Evolutionary conservation across 2,329 filamentous ascomycete genomes (phyloP).

Genomic region (Helicocarpus griseus): DNA sequence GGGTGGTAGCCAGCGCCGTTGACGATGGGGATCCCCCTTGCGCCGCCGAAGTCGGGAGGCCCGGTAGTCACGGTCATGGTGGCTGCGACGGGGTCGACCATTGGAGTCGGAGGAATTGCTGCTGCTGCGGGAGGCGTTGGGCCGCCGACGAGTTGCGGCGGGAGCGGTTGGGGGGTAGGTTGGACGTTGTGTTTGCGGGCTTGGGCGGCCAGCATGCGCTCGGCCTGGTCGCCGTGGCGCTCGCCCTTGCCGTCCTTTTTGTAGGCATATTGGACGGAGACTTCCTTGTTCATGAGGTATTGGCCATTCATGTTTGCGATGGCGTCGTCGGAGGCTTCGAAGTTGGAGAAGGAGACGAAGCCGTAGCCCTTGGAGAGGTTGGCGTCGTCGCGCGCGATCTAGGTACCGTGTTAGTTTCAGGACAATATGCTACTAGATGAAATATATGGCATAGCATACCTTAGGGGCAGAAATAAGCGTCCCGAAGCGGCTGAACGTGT

Average conservation of each 20-base stretch:
- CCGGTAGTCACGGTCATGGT: conserved; percentile 18
- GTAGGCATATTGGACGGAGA: conserved; percentile 95
- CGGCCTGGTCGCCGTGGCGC: conserved; percentile 86
- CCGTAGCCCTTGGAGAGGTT: conserved; percentile 91
- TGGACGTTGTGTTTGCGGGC: conserved; percentile 91
- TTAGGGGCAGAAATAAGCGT: conserved; percentile 76
- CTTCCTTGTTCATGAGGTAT: conserved; percentile 93
- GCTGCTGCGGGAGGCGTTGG: too few species aligned
- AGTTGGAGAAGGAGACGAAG: conserved; percentile 86
- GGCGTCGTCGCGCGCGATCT: conserved; percentile 73
- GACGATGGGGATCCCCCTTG: conserved; percentile 31
- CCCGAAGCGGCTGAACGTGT: conserved; percentile 89
- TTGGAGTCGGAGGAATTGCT: conserved; percentile 35
- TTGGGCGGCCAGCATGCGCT: conserved; percentile 81
- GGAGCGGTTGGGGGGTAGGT: conserved; percentile 66
- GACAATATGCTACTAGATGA: too few species aligned
- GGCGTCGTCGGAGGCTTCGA: conserved; percentile 86
- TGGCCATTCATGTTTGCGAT: conserved; percentile 90
- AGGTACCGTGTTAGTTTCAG: too few species aligned
- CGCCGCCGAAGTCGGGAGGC: conserved; percentile 26
- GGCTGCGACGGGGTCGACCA: conserved; percentile 32
- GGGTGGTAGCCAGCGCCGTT: conserved; percentile 31
- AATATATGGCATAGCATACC: conserved; percentile 38
- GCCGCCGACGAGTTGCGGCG: conserved; percentile 57
- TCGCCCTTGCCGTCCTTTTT: conserved; percentile 99